phyloP scores from a whole-genome alignment of 2,329 filamentous ascomycete species.

The Nakataea oryzae region DNA sequence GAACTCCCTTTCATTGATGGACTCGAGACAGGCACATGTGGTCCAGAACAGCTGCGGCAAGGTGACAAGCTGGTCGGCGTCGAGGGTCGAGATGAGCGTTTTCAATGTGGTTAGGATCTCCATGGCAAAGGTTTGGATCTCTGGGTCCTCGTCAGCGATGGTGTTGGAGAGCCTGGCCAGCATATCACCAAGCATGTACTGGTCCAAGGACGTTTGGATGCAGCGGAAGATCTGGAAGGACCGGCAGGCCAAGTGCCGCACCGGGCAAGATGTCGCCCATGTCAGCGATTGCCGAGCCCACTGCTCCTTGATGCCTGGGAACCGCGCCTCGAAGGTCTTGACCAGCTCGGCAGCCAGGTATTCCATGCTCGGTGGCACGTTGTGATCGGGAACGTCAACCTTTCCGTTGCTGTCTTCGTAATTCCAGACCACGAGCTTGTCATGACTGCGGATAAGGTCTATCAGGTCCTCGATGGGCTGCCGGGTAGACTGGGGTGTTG shows the following conservation, averaged over 20 bases:
- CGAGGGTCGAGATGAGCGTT: constrained; percentile 78
- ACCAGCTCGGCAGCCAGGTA: constrained; percentile 73
- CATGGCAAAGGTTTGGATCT: constrained; percentile 96
- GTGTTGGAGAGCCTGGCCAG: constrained; percentile 90
- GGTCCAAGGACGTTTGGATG: constrained; percentile 81
- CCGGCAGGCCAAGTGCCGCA: constrained; percentile 86
- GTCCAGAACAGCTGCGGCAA: constrained; percentile 98
- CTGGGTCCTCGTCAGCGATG: constrained; percentile 85
- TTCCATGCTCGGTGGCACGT: constrained; percentile 82
- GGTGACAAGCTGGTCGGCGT: constrained; percentile 67
- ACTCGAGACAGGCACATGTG: constrained; percentile 89
- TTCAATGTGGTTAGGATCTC: constrained; percentile 93
- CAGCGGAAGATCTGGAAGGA: constrained; percentile 97
- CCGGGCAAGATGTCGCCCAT: constrained; percentile 95
- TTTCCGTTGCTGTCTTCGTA: constrained; percentile 88
- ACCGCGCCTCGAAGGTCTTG: constrained; percentile 73
- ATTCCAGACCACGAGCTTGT: constrained; percentile 77
- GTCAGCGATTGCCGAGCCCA: constrained; percentile 86
- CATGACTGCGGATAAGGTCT: constrained; percentile 75
- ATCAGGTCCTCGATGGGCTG: constrained; percentile 82
- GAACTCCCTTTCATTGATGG: constrained; percentile 92
- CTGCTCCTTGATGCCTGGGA: constrained; percentile 77
- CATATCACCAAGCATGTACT: constrained; percentile 95
- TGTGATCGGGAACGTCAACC: constrained; percentile 61
- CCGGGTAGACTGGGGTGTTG: constrained; percentile 41